A percentile compares a stretch with the other conserved stretches of the same genome.
phyloP scores from a whole-genome alignment of 2,329 filamentous ascomycete genomes.

The Beauveria sp. region DNA sequence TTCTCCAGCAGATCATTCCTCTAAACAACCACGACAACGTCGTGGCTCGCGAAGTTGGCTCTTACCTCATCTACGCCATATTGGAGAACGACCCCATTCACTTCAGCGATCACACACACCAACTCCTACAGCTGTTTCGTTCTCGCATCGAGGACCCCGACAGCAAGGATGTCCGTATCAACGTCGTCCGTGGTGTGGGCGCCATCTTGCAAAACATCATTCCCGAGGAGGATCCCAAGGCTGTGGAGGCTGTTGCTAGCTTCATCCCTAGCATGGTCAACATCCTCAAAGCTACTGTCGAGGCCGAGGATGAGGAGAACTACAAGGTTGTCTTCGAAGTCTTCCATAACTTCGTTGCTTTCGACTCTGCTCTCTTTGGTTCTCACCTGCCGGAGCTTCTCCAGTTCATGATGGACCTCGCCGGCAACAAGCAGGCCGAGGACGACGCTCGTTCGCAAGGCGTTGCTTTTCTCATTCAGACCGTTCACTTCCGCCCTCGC shows the following conservation, averaged over 20 bases:
- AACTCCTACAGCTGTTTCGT: slow-evolving; percentile 76
- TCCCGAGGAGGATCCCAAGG: slow-evolving; percentile 71
- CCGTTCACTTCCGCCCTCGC: slow-evolving; percentile 84
- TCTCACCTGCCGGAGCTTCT: slow-evolving; percentile 84
- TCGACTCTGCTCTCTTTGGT: slow-evolving; percentile 76
- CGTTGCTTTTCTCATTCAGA: slow-evolving; percentile 88
- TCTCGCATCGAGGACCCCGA: slow-evolving; percentile 85
- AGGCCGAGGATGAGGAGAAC: slow-evolving; percentile 75
- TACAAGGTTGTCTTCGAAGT: slow-evolving; percentile 90
- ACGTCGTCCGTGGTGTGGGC: slow-evolving; percentile 85
- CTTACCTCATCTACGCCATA: slow-evolving; percentile 88
- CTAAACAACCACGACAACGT: slow-evolving; percentile 69
- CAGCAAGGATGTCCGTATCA: slow-evolving; percentile 87
- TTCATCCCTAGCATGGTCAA: slow-evolving; percentile 83
- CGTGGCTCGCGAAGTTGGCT: slow-evolving; percentile 78
- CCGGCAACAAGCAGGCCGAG: slow-evolving; percentile 66
- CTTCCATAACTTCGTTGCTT: slow-evolving; percentile 90
- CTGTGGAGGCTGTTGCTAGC: slow-evolving; percentile 67
- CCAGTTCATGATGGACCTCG: slow-evolving; percentile 87
- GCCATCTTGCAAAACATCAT: slow-evolving; percentile 82
- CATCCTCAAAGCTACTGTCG: slow-evolving; percentile 77
- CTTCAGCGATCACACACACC: slow-evolving; percentile 72
- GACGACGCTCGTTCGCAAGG: slow-evolving; percentile 86
- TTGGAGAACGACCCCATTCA: slow-evolving; percentile 80
- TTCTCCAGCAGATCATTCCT: slow-evolving; percentile 71